Conservation (phyloP, 129 eudicot species). For the Flaveria ramosissima region DNA sequence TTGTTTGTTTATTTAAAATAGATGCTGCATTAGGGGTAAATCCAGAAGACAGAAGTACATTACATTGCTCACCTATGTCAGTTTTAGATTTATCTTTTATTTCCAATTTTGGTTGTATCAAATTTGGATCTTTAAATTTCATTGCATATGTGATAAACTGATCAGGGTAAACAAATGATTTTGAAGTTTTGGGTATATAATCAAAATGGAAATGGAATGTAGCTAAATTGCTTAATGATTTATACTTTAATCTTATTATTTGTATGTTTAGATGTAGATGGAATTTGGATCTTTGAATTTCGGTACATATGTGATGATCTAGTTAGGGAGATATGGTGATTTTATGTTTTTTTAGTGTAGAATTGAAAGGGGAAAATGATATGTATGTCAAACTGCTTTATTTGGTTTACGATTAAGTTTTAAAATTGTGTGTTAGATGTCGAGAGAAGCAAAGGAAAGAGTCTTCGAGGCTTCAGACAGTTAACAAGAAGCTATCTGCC, state of each 20-base stretch:
- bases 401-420: not conserved
- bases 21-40: too few relatives aligned
- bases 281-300: not conserved
- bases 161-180: not conserved
- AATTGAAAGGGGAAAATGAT: not conserved
- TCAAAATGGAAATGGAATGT: slow-evolving; percentile 6
- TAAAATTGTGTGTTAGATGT: slow-evolving; percentile 46
- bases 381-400: not conserved
- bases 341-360: not conserved
- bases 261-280: not conserved
- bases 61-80: not conserved
- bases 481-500: slow-evolving; percentile 81
- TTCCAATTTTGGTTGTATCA: too few relatives aligned
- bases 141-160: not conserved
- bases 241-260: not conserved
- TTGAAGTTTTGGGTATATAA: not conserved
- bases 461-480: slow-evolving; percentile 73
- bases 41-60: too few relatives aligned
- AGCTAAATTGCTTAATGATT: not conserved
- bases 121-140: not conserved
- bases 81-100: not conserved
- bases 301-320: not conserved
- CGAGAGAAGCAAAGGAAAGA: slow-evolving; percentile 92
- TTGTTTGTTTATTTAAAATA: too few relatives aligned
- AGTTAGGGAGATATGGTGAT: not conserved